Evolutionary conservation across 2,329 filamentous ascomycete genomes (phyloP), one percentile per base, ranked within the genome.

Genomic region (Diaporthe sp.): DNA sequence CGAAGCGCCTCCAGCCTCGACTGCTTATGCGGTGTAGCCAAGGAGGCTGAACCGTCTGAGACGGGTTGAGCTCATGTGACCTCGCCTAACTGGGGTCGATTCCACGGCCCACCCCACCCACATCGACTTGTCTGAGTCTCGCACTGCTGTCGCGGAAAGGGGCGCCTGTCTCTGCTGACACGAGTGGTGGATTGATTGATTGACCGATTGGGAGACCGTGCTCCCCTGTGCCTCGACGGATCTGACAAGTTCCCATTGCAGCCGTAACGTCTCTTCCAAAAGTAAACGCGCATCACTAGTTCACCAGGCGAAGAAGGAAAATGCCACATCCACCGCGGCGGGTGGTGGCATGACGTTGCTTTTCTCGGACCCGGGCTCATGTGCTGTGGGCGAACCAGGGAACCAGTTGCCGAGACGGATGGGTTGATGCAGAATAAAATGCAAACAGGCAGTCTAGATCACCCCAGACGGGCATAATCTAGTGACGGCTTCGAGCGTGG

Each of bases 11-110:
- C 58, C 12, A 37, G 47, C 31, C 55, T 65, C 68, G 67, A 44
- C 47, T 22, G 31, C 39, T 61, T 47, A 71, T 75, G 74, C 61
- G 37, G 76, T 77, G 73, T 73, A 73, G 47, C 76, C 73, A 53
- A 71, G 53, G 76, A 75, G 73, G 70, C 75, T 76, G 73, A 73
- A 75, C 37, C 39, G 28, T 12, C 37, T 42, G 31, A 70, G 61
- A 57, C 28, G 55, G 42, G 28, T 60, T 25, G 15, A 42, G 25
- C 68, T 71, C 55, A 49, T 70, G 70, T 65, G 61, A 63, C 55
- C 67, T 73, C 28, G 70, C 70, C 55, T 73, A 49, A 73, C 34
- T 60, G 68, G 39, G 28, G n/a, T 67, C 28, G 34, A 53, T 34
- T n/a, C 22, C 42, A n/a, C 37, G 25, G 47, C 58, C 58, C 58